Evolutionary conservation across 768 basidiomycete species (phyloP).

Genomic region (Trametes coccinea): DNA sequence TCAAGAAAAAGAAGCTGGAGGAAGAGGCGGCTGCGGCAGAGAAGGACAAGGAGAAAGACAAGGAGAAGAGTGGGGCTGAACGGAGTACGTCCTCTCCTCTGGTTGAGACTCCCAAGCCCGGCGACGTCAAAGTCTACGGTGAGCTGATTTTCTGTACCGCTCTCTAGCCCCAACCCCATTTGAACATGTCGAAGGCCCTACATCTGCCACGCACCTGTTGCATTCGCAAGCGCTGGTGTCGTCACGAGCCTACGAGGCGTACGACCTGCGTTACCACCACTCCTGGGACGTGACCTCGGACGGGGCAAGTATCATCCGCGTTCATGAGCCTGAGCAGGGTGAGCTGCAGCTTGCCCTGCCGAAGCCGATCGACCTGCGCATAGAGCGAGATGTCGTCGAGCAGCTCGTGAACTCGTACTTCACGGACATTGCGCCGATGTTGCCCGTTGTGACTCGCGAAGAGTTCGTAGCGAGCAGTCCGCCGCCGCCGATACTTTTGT

Average conservation of each 20-base stretch:
- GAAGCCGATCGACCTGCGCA: slow-evolving; percentile 67
- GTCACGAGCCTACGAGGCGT: slow-evolving; percentile 80
- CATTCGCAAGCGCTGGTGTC: slow-evolving; percentile 90
- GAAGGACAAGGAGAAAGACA: slow-evolving; percentile 24
- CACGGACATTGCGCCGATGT: slow-evolving; percentile 79
- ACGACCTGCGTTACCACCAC: slow-evolving; percentile 87
- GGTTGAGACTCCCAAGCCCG: slow-evolving; percentile 46
- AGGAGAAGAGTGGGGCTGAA: slow-evolving; percentile 37
- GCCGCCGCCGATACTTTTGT: slow-evolving; percentile 81
- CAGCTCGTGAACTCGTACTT: slow-evolving; percentile 91
- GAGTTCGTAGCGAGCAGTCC: slow-evolving; percentile 81
- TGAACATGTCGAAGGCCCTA: slow-evolving; percentile 62
- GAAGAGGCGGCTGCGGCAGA: slow-evolving; percentile 52
- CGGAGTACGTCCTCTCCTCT: slow-evolving; percentile 47
- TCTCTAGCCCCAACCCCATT: slow-evolving; percentile 12
- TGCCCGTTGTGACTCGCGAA: slow-evolving; percentile 84
- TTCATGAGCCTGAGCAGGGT: slow-evolving; percentile 61
- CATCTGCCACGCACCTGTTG: slow-evolving; percentile 80
- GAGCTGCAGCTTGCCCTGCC: slow-evolving; percentile 56
- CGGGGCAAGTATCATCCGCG: slow-evolving; percentile 87
- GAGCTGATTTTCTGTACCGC: slow-evolving; percentile 18
- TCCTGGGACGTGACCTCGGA: slow-evolving; percentile 80
- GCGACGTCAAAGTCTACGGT: slow-evolving; percentile 62
- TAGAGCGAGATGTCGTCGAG: slow-evolving; percentile 79
- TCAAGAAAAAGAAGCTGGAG: slow-evolving; percentile 92